Evolutionary conservation across 2,329 filamentous ascomycete species (phyloP).

Genomic region (Aaosphaeria arxii): DNA sequence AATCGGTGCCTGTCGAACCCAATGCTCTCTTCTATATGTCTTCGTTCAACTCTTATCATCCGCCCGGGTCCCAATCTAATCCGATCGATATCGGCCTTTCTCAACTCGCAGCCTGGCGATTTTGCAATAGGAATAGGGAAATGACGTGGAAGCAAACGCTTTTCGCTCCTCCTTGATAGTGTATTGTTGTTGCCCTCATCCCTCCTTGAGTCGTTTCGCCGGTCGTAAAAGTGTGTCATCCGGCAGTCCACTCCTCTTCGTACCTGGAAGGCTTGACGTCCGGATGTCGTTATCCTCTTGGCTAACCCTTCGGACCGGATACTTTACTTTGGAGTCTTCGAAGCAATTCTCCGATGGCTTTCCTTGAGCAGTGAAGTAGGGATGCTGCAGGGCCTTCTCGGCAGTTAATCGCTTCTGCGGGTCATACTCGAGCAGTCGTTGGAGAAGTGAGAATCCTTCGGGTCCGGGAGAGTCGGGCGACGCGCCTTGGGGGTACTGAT

Average conservation of each 20-base stretch:
- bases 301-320: conserved; percentile 85
- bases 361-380: conserved; percentile 68
- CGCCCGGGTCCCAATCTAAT: too few relatives aligned
- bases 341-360: conserved; percentile 82
- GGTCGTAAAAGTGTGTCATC: conserved; percentile 71
- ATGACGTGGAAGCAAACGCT: too few relatives aligned
- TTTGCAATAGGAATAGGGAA: too few relatives aligned
- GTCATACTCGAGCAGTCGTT: conserved; percentile 86
- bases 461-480: conserved; percentile 41
- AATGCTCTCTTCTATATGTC: too few relatives aligned
- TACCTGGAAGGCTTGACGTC: conserved; percentile 84
- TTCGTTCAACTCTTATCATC: too few relatives aligned
- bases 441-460: conserved; percentile 79
- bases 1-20: too few relatives aligned
- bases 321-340: conserved; percentile 81
- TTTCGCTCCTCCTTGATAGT: too few relatives aligned
- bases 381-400: conserved; percentile 81
- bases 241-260: conserved; percentile 80
- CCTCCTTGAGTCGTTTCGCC: conserved; percentile 54
- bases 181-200: conserved; percentile 13
- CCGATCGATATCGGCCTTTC: too few relatives aligned
- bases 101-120: too few relatives aligned
- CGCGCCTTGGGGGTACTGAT: conserved; percentile 41
- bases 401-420: conserved; percentile 85
- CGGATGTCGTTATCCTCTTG: conserved; percentile 95